Evolutionary conservation across 2,329 filamentous ascomycete species (phyloP).

Genomic region (Blastomyces parvus): DNA sequence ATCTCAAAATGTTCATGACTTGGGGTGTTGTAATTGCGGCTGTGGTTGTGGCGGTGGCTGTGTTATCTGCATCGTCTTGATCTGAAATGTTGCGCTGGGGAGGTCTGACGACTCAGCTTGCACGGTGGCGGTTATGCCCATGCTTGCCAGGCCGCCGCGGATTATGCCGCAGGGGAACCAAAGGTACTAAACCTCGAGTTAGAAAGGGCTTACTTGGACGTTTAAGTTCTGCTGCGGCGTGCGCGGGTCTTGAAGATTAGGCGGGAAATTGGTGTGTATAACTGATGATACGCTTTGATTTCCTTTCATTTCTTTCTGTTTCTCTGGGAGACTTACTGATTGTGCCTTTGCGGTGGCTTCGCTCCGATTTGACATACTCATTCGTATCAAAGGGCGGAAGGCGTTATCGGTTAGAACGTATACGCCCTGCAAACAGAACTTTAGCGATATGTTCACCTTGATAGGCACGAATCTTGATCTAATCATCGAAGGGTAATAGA

Average conservation of each 20-base stretch:
- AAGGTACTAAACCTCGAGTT: constrained; percentile 56
- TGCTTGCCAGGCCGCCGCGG: constrained; percentile 77
- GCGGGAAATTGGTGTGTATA: not conserved
- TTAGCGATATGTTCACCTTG: not conserved
- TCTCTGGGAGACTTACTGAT: constrained; percentile 48
- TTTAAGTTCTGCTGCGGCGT: not conserved
- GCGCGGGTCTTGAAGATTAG: not conserved
- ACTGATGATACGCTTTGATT: not conserved
- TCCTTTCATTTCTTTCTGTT: not conserved
- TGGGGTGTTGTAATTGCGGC: not conserved
- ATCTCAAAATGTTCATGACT: not conserved
- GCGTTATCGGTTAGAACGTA: constrained; percentile 91
- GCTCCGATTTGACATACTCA: constrained; percentile 72
- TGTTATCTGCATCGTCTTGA: constrained; percentile 69
- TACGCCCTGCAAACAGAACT: constrained; percentile 56
- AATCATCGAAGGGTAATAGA: not conserved
- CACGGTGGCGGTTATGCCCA: constrained; percentile 85
- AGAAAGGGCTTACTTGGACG: not conserved
- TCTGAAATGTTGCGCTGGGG: constrained; percentile 86
- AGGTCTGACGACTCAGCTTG: constrained; percentile 83
- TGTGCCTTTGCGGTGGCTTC: constrained; percentile 67
- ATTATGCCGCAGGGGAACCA: constrained; percentile 95
- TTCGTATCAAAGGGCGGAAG: constrained; percentile 79
- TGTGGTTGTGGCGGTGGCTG: constrained; percentile 32
- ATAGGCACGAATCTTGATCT: not conserved